Evolutionary conservation across 257 asterid genomes (phyloP).

Genomic region (Solanum arcanum): DNA sequence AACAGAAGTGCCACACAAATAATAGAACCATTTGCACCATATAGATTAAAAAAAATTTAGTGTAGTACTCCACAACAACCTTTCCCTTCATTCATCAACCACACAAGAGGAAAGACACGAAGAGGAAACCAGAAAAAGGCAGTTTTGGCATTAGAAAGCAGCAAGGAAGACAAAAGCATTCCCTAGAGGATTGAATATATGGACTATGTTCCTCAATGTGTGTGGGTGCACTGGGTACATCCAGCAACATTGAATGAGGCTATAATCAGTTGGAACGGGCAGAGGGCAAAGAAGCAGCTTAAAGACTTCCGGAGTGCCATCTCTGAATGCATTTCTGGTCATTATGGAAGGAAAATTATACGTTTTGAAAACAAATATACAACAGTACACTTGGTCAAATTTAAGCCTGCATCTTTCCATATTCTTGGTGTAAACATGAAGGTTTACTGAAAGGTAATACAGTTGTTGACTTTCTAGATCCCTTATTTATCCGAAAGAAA

Average conservation of each 20-base stretch:
- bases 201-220: background rate
- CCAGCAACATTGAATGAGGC: background rate
- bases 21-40: background rate
- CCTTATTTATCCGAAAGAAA: background rate
- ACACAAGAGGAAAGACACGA: background rate
- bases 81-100: background rate
- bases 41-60: background rate
- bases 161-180: background rate
- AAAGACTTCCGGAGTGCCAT: background rate
- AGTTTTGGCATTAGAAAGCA: background rate
- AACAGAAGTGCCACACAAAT: background rate
- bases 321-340: background rate
- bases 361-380: background rate
- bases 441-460: background rate
- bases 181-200: background rate
- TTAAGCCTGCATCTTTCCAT: background rate
- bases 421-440: background rate
- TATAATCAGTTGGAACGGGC: background rate
- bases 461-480: background rate
- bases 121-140: background rate
- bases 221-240: background rate
- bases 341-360: background rate
- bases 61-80: background rate
- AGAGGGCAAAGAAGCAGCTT: background rate
- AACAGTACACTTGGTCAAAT: background rate